A percentile compares a stretch with the other conserved stretches of the same genome.
Evolutionary conservation across 768 basidiomycete genomes (phyloP).

Genomic region (Kwoniella europaea): DNA sequence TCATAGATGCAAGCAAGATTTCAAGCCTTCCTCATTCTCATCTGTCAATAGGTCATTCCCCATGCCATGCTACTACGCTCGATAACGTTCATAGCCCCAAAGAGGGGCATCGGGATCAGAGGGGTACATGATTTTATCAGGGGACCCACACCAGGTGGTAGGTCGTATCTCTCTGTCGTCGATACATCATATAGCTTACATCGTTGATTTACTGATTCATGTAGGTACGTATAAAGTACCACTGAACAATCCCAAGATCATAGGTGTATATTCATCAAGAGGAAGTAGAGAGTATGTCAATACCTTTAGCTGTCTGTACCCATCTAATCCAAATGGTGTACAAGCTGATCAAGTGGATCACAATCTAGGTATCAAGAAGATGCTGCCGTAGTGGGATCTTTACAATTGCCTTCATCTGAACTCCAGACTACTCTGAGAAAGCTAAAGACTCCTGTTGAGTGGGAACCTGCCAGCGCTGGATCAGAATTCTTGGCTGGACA

Average conservation of each 20-base stretch:
- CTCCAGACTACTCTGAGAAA: constrained; percentile 70
- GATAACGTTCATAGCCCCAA: constrained; percentile 3
- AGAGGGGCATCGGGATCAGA: constrained; percentile 9
- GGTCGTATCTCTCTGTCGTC: neutral
- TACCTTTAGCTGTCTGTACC: neutral
- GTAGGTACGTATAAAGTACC: constrained; percentile 47
- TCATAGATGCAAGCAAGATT: neutral
- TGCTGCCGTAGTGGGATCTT: constrained; percentile 74
- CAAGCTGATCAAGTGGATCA: neutral
- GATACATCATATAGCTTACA: no score
- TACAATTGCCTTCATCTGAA: constrained; percentile 78
- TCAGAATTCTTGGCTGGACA: constrained; percentile 69
- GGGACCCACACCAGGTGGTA: constrained; percentile 41
- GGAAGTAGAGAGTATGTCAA: constrained; percentile 40
- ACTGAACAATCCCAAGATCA: constrained; percentile 43
- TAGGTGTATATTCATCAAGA: constrained; percentile 43
- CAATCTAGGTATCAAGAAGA: constrained; percentile 82
- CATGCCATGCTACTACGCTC: constrained; percentile 18
- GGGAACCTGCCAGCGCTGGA: constrained; percentile 66
- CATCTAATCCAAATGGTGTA: no score
- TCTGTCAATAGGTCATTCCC: neutral
- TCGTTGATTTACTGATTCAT: neutral
- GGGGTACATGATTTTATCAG: constrained; percentile 48
- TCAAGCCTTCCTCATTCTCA: constrained; percentile 2
- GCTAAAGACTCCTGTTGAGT: constrained; percentile 62